These are phyloP conservation scores for Chytridium lagenaria DNA, from an alignment of 371 early-diverging fungal genomes.

Conservation along the genomic window DNA sequence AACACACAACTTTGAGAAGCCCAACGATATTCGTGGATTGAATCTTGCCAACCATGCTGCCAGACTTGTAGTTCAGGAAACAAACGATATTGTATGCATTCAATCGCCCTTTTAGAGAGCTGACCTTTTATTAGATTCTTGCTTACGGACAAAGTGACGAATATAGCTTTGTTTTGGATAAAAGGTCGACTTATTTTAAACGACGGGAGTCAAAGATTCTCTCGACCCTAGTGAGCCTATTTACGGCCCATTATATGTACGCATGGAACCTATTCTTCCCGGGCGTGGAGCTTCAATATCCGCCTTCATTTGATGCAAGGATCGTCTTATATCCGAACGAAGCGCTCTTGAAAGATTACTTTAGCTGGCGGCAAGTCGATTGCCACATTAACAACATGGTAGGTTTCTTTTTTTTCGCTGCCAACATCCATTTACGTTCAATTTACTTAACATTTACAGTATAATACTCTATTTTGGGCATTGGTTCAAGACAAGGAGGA, in stretches of 20 bases:
- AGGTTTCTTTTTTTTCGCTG: background rate
- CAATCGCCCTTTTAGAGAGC: background rate
- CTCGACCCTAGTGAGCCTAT: constrained; percentile 82
- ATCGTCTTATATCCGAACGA: constrained; percentile 86
- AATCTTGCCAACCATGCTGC: constrained; percentile 88
- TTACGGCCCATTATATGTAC: constrained; percentile 85
- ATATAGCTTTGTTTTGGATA: constrained; percentile 83
- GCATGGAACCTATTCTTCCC: constrained; percentile 82
- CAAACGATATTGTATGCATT: constrained; percentile 71
- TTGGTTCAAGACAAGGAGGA: constrained; percentile 65
- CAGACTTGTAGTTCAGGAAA: constrained; percentile 73
- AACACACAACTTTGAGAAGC: constrained; percentile 85
- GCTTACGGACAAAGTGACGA: constrained; percentile 97
- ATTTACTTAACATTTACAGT: constrained; percentile 64
- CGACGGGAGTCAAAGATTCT: constrained; percentile 86
- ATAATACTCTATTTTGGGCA: constrained; percentile 94
- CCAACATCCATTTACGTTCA: constrained; percentile 41
- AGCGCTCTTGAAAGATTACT: constrained; percentile 84
- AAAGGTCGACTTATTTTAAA: constrained; percentile 71
- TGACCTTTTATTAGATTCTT: constrained; percentile 39
- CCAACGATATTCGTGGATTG: constrained; percentile 87
- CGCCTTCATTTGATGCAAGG: constrained; percentile 92
- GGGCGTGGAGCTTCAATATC: constrained; percentile 66
- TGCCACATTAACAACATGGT: constrained; percentile 69
- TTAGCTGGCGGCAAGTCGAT: constrained; percentile 95